Evolutionary conservation across 352 stramenopile genomes (phyloP), one percentile per base, ranked within the genome.

Genomic region (Phytophthora meadii): DNA sequence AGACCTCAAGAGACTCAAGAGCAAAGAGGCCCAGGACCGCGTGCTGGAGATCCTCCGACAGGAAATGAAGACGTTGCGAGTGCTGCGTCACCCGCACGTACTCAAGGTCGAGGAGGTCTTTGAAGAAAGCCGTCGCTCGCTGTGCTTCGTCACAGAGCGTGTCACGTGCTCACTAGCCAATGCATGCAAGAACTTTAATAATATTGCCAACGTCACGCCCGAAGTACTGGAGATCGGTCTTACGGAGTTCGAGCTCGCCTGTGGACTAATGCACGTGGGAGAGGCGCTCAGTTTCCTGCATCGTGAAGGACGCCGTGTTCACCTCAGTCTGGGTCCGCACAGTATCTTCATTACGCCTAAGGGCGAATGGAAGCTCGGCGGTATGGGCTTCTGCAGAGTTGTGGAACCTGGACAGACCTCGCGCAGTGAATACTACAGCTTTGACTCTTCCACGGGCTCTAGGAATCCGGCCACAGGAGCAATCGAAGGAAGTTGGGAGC

Each of bases 261-360:
- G 86, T 56, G 92, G 89, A 2, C 73, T 98, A 53, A 94, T 96
- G 79, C 86, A 95, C 66, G 65, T 98, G 25, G 88, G 88, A 48
- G 89, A 97, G 62, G 90, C 89, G 61, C 81, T 98, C 36, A 95
- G 92, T 65, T 97, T 97, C 57, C 65, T 97, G 45, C 89, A 98
- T 61, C 87, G 86, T n/a, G 91, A 97, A 72, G 81, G 86, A 19
- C 84, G 92, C 2, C 87, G 90, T 40, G 81, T 98, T 52, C 90
- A 97, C 55, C 61, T 97, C 39, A 96, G 81, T 65, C 53, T 97
- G 1, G 78, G 84, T 5, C 90, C 92, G 25, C 79, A 95, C 51
- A 97, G 88, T 44, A 89, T 97, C 59, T 97, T 98, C 69, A 90
- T 98, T 27, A 96, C 92, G 42, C 85, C 90, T 39, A 97, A 94